These are phyloP conservation scores for Filobasidium uniguttulatum DNA, from an alignment of 1,284 basidiomycete species.

Conservation along the genomic window DNA sequence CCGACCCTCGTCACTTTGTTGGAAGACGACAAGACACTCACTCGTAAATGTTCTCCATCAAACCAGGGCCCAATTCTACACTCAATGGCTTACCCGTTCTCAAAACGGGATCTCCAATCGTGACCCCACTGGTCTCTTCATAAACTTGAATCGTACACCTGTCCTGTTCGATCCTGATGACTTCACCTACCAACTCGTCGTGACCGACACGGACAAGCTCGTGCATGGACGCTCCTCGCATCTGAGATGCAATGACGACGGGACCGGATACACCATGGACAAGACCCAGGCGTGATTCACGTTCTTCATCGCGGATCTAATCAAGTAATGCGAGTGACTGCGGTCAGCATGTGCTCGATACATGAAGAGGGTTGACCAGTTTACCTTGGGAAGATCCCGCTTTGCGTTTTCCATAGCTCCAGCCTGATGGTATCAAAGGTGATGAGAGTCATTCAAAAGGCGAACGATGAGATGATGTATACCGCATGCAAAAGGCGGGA, in stretches of 20 bases:
- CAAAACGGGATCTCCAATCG: conserved; percentile 93
- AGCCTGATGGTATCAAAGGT: conserved; percentile 41
- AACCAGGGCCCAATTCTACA: conserved; percentile 90
- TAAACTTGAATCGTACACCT: conserved; percentile 99
- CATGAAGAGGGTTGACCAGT: conserved; percentile 10
- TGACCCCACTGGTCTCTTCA: conserved; percentile 95
- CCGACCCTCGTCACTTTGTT: conserved; percentile 1
- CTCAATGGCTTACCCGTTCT: conserved; percentile 93
- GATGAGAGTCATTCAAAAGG: neutral
- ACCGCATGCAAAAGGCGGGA: neutral
- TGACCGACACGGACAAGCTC: conserved; percentile 89
- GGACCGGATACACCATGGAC: conserved; percentile 62
- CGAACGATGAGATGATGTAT: too few species aligned
- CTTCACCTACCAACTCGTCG: conserved; percentile 95
- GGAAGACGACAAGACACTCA: conserved; percentile 16
- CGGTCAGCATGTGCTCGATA: conserved; percentile 9
- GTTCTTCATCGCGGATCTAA: conserved; percentile 72
- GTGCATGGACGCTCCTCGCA: conserved; percentile 93
- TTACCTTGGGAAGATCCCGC: conserved; percentile 58
- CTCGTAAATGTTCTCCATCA: conserved; percentile 98
- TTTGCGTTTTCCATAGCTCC: conserved; percentile 84
- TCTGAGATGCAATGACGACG: conserved; percentile 92
- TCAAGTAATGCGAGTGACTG: conserved; percentile 1
- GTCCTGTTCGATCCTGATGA: conserved; percentile 90
- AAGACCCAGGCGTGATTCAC: conserved; percentile 64